Base-by-base conservation (phyloP, 495 filamentous ascomycete species). In the Penicillium ochrochloron region DNA sequence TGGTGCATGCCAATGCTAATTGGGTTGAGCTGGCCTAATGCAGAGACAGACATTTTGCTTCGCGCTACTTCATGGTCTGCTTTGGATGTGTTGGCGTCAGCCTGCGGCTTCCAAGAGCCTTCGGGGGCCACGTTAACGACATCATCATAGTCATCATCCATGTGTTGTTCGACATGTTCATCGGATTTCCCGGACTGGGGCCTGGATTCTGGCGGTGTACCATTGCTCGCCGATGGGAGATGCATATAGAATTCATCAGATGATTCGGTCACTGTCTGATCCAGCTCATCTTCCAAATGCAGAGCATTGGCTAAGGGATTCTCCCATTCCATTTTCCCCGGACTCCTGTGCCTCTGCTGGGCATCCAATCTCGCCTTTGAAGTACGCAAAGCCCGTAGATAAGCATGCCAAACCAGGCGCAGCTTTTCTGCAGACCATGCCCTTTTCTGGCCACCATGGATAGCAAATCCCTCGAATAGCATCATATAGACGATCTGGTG, bases 391-490 rank as follows among this genome's bases (percentile, higher is more conserved):
- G 75, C 76, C 63, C 81, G 85, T 61, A 85, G 80, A 63, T 73
- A 83, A 31, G 65, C 68, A 60, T 67, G 71, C 81, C 73, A 84
- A 15, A 64, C 73, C 48, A 64, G 64, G 55, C 83, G 76, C 15
- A 94, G 80, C 42, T 82, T 80, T 64, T 81, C 75, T 19, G 78
- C 77, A 54, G 85, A 89, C 93, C 91, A 95, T 8, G 84, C 71
- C 14, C 85, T 86, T 64, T 85, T 83, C 8, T 69, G 75, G n/a
- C 86, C 84, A 19, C 92, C 92, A 72, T 93, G 86, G n/a, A 73
- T 71, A 51, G 81, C 79, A 72, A 97, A 97, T 6, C 89, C 90
- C 63, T 89, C 87, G 69, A 96, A 88, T 27, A 97, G 78, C 5
- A 79, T 69, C 12, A 79, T 60, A 48, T 79, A 82, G 33, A 82